Conservation (phyloP, 2,329 filamentous ascomycete species). For the Fusarium penzigii region DNA sequence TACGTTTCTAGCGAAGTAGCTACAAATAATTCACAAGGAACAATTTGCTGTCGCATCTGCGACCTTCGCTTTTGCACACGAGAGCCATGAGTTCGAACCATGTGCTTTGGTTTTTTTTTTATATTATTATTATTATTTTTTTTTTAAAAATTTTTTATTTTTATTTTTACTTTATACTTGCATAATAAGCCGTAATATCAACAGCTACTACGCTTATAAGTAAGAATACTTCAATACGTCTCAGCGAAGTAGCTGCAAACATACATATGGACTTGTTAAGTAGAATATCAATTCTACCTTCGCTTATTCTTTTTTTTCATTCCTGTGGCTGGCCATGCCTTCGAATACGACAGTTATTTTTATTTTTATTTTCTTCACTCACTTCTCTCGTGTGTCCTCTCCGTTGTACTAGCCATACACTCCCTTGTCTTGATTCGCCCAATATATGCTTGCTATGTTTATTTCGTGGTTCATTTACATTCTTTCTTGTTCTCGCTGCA, state of each 20-base stretch:
- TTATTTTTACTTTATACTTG: neutral
- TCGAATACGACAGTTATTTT: too few species aligned
- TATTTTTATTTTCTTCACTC: too few species aligned
- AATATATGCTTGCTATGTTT: too few species aligned
- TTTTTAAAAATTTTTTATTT: neutral
- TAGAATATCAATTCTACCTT: neutral
- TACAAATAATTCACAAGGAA: neutral
- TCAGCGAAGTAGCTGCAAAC: slow-evolving; percentile 5
- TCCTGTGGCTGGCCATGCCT: too few species aligned
- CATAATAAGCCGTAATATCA: too few species aligned
- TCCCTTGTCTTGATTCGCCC: too few species aligned
- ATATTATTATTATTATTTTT: neutral
- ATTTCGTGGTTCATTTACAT: too few species aligned
- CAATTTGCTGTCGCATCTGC: neutral
- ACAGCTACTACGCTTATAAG: neutral
- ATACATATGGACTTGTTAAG: neutral
- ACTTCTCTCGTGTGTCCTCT: too few species aligned
- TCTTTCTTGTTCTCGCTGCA: too few species aligned
- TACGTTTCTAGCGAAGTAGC: neutral
- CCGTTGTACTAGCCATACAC: too few species aligned
- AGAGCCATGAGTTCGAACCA: neutral
- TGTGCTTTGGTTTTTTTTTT: neutral
- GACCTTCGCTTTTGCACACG: slow-evolving; percentile 8
- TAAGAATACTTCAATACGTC: neutral
- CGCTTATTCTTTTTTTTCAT: neutral